Evolutionary conservation across 495 filamentous ascomycete species (phyloP).

Genomic region (Trypethelium eluteriae): DNA sequence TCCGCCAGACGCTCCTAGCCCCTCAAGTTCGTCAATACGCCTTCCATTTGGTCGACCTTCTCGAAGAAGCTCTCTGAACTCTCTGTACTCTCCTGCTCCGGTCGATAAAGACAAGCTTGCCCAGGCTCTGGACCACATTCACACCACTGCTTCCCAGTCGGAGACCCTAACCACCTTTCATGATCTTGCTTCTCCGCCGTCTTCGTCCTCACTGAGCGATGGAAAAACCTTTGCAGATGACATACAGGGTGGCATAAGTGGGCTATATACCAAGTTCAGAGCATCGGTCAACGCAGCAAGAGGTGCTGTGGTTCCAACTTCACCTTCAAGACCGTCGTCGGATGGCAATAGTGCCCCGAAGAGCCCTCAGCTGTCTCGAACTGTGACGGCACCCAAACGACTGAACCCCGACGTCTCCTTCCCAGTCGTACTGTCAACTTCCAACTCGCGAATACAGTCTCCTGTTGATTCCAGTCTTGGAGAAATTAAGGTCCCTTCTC

Average conservation of each 20-base stretch:
- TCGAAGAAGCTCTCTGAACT: slow-evolving; percentile 58
- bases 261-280: slow-evolving; percentile 72
- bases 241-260: slow-evolving; percentile 72
- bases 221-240: slow-evolving; percentile 62
- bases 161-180: slow-evolving; percentile 80
- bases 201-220: slow-evolving; percentile 48
- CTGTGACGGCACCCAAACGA: slow-evolving; percentile 16
- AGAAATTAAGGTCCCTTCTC: slow-evolving; percentile 17
- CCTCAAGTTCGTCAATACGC: slow-evolving; percentile 22
- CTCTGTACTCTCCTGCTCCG: slow-evolving; percentile 48
- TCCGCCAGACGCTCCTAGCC: slow-evolving; percentile 22
- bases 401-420: slow-evolving; percentile 26
- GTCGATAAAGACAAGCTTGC: slow-evolving; percentile 64
- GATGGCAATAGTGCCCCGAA: background rate
- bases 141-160: slow-evolving; percentile 71
- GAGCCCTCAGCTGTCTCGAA: background rate
- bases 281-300: slow-evolving; percentile 67
- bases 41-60: slow-evolving; percentile 36
- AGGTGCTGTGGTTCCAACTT: slow-evolving; percentile 30
- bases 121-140: slow-evolving; percentile 73
- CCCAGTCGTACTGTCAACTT: slow-evolving; percentile 26
- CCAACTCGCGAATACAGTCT: slow-evolving; percentile 26
- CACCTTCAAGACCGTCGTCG: background rate
- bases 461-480: slow-evolving; percentile 24
- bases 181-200: slow-evolving; percentile 63